Evolutionary conservation across 805 yeast genomes (phyloP).

Genomic region (Torulaspora microellipsoides): DNA sequence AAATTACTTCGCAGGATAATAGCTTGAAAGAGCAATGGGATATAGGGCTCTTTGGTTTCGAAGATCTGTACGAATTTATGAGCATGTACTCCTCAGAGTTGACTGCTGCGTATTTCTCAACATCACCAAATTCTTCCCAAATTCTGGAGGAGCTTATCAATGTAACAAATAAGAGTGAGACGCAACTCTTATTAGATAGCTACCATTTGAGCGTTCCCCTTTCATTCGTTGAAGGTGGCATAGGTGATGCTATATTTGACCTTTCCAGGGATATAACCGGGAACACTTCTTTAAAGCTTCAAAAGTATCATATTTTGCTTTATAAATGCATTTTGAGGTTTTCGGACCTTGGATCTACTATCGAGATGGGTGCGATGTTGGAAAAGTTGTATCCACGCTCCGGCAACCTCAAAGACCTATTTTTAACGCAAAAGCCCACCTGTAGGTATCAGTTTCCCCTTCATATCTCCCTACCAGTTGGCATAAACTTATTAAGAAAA

Average conservation of each 20-base stretch:
- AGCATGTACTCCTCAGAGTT: conserved; percentile 17
- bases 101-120: conserved; percentile 19
- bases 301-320: conserved; percentile 5
- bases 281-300: conserved; percentile 1
- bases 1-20: neutral
- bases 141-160: conserved; percentile 10
- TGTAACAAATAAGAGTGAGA: conserved; percentile 7
- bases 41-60: conserved; percentile 20
- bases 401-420: conserved; percentile 1
- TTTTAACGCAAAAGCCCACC: neutral
- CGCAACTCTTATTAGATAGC: conserved; percentile 12
- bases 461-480: conserved; percentile 11
- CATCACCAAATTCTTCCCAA: conserved; percentile 5
- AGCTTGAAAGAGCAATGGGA: conserved; percentile 15
- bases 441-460: conserved; percentile 18
- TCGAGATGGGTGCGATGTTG: conserved; percentile 8
- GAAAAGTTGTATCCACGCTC: conserved; percentile 3
- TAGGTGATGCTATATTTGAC: conserved; percentile 10
- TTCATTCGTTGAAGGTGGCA: conserved; percentile 15
- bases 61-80: conserved; percentile 12
- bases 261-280: conserved; percentile 12
- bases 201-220: conserved; percentile 20
- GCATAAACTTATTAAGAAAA: conserved; percentile 9
- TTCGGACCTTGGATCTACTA: conserved; percentile 18
- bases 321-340: conserved; percentile 15